These are phyloP conservation scores for Circinella minor DNA, from an alignment of 371 early-diverging fungal genomes.

Conservation along the genomic window DNA sequence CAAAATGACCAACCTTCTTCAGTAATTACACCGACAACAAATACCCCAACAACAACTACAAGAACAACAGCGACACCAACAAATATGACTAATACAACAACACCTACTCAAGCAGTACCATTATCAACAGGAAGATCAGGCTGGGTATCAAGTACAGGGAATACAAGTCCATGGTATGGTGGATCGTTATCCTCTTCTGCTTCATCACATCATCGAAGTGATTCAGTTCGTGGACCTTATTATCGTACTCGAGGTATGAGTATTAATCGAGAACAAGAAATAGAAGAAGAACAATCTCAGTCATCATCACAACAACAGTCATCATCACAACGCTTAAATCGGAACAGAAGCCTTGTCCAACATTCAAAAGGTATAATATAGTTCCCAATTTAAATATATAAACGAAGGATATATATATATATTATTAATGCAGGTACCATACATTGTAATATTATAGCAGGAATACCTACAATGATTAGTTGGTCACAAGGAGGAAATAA, in stretches of 20 bases:
- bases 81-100: not conserved
- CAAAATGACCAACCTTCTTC: not conserved
- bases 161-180: slow-evolving; percentile 48
- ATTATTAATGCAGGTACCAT: no score
- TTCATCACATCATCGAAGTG: slow-evolving; percentile 42
- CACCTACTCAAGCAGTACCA: slow-evolving; percentile 23
- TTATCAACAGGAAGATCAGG: slow-evolving; percentile 39
- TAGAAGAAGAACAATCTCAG: slow-evolving; percentile 33
- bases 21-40: not conserved
- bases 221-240: slow-evolving; percentile 55
- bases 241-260: slow-evolving; percentile 57
- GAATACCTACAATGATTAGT: slow-evolving; percentile 82
- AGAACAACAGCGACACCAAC: not conserved
- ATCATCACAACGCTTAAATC: slow-evolving; percentile 11
- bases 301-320: slow-evolving; percentile 17
- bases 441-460: slow-evolving; percentile 14
- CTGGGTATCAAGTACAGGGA: slow-evolving; percentile 55
- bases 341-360: slow-evolving; percentile 9
- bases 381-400: not conserved
- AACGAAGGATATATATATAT: no score
- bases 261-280: slow-evolving; percentile 44
- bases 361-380: slow-evolving; percentile 22
- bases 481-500: slow-evolving; percentile 90
- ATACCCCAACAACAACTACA: slow-evolving; percentile 2
- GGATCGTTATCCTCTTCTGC: slow-evolving; percentile 42